Percentiles rank a stretch among this genome's conserved stretches.
Conservation (phyloP, 495 filamentous ascomycete genomes). For the Recurvomyces mirabilis region DNA sequence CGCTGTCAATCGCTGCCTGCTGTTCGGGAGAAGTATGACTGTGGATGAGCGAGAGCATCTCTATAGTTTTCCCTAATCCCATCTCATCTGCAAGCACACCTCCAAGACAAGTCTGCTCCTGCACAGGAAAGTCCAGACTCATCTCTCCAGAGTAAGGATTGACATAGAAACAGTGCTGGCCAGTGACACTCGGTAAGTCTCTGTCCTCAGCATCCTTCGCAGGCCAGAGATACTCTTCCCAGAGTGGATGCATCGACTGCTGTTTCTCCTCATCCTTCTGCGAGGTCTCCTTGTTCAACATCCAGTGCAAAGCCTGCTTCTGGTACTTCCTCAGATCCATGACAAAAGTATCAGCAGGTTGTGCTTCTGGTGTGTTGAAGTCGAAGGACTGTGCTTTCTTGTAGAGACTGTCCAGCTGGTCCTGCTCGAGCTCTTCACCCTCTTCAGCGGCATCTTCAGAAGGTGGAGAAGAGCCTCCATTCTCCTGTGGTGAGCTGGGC, state of each 20-base stretch:
- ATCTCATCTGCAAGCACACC: slow-evolving; percentile 79
- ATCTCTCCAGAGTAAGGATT: slow-evolving; percentile 95
- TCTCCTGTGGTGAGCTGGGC: slow-evolving; percentile 26
- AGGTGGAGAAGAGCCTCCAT: slow-evolving; percentile 37
- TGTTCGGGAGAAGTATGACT: slow-evolving; percentile 51
- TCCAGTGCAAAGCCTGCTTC: slow-evolving; percentile 90
- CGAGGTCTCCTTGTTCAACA: slow-evolving; percentile 84
- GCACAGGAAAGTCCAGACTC: slow-evolving; percentile 80
- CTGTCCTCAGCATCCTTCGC: slow-evolving; percentile 76
- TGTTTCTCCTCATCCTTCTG: slow-evolving; percentile 50
- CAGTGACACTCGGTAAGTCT: slow-evolving; percentile 49
- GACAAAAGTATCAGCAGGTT: slow-evolving; percentile 68
- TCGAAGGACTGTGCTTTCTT: slow-evolving; percentile 96
- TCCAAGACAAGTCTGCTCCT: slow-evolving; percentile 89
- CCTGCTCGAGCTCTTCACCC: slow-evolving; percentile 82
- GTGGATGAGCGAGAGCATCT: slow-evolving; percentile 92
- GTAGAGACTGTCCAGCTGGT: slow-evolving; percentile 87
- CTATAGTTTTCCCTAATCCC: slow-evolving; percentile 87
- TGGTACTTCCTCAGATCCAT: slow-evolving; percentile 87
- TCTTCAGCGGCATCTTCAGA: slow-evolving; percentile 65
- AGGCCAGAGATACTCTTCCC: slow-evolving; percentile 93
- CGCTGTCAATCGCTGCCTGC: slow-evolving; percentile 10
- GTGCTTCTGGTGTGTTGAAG: slow-evolving; percentile 75
- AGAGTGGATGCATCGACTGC: slow-evolving; percentile 85
- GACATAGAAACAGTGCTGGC: slow-evolving; percentile 71